Conservation (phyloP, 106 monocot species). For the Dendrobium officinale region DNA sequence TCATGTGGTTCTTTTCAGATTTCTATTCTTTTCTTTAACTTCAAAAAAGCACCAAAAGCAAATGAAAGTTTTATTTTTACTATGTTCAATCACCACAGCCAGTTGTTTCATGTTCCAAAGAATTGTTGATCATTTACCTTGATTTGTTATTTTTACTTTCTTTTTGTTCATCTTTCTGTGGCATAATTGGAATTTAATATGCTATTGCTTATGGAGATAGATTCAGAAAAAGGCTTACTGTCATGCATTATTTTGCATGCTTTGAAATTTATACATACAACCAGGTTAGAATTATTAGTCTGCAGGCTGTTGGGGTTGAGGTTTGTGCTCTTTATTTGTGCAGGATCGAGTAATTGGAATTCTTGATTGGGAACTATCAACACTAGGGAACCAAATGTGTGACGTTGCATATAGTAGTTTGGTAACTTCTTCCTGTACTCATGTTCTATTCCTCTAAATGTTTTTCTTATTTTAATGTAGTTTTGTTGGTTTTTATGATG, state of each 20-base stretch:
- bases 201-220: not conserved
- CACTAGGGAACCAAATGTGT: slow-evolving; percentile 97
- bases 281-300: not conserved
- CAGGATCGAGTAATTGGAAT: slow-evolving; percentile 97
- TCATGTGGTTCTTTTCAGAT: not conserved
- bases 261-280: too few species aligned
- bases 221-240: not conserved
- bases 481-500: not conserved
- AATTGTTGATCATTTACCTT: not conserved
- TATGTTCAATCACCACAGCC: not conserved
- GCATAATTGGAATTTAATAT: not conserved
- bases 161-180: not conserved
- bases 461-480: not conserved
- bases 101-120: not conserved
- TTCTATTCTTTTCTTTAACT: not conserved
- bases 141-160: not conserved
- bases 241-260: not conserved
- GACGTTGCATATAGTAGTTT: slow-evolving; percentile 90
- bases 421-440: slow-evolving; percentile 42
- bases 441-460: not conserved
- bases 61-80: not conserved
- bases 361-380: slow-evolving; percentile 97
- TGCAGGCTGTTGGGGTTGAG: not conserved
- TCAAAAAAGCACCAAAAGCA: not conserved
- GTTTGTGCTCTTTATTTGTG: slow-evolving; percentile 2